Evolutionary conservation across 768 basidiomycete genomes (phyloP), one percentile per base, ranked within the genome.

Genomic region (Postia placenta): DNA sequence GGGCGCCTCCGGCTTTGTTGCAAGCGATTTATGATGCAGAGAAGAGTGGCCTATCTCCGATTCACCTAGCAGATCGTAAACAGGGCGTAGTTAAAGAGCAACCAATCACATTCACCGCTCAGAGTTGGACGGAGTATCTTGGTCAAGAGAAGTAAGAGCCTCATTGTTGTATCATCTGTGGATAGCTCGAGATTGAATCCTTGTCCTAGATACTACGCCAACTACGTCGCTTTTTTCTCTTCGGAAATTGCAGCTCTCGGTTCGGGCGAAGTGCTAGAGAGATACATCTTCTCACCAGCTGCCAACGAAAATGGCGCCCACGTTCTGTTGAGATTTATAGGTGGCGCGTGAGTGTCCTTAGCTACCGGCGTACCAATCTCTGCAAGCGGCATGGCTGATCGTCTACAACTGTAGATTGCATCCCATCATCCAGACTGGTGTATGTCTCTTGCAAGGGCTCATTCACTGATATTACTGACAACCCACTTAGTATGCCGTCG

Each of bases 361-460:
- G 2, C 7, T 22, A 37, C 26, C 19, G 42, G 2, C 25, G 26
- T 20, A 30, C 30, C 38, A n/a, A 22, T 40, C 38, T 40, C 38
- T 9, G 38, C 19, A 27, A 40, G 19, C 20, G 5, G 42, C 5
- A 20, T 20, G 19, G 11, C 20, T 9, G 38, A 9, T n/a, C 2
- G 19, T 14, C 28, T 24, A 17, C 7, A 14, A 2, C 35, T 15
- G 11, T 50, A 82, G 79, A 3, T 49, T 75, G 11, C 81, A 83
- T 61, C 77, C 79, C 0, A 60, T 79, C 42, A 83, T 83, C 42
- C 74, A 76, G 55, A 63, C 72, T n/a, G 81, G 80, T 36, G 79
- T 80, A 57, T 38, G 74, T 70, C 6, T 47, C 28, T 20, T 14
- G 6, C 23, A 6, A 11, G 37, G 27, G 11, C 20, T 24, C 30